Conservation (phyloP, 768 basidiomycete species). For the Mycena vulgaris region DNA sequence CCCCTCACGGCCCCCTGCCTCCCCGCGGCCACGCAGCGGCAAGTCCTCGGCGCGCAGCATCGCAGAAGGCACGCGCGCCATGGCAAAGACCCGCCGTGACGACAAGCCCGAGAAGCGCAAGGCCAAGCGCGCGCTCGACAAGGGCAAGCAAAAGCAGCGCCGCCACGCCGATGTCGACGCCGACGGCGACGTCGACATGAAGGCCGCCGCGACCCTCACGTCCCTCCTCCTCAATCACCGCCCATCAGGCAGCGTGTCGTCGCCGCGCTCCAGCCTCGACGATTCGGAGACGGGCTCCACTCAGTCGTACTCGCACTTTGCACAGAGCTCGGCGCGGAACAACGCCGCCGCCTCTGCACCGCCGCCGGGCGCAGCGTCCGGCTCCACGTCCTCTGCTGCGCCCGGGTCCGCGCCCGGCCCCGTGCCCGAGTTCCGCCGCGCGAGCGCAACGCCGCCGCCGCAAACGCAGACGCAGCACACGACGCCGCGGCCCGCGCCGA, state of each 20-base stretch:
- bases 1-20: constrained; percentile 61
- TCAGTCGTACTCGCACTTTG: constrained; percentile 75
- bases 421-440: constrained; percentile 56
- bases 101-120: constrained; percentile 59
- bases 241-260: constrained; percentile 74
- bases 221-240: constrained; percentile 77
- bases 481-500: constrained; percentile 69
- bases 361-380: constrained; percentile 54
- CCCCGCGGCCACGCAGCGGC: constrained; percentile 60
- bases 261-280: constrained; percentile 81
- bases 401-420: no score
- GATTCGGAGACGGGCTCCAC: constrained; percentile 77
- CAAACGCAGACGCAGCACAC: constrained; percentile 35
- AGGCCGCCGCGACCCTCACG: constrained; percentile 87
- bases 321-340: constrained; percentile 77
- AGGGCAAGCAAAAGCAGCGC: constrained; percentile 65
- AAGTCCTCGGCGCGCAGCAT: constrained; percentile 62
- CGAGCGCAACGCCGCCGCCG: constrained; percentile 43
- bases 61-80: constrained; percentile 64
- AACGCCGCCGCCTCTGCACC: constrained; percentile 22
- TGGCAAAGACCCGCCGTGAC: constrained; percentile 54
- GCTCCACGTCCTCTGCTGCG: no score
- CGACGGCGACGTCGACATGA: constrained; percentile 81
- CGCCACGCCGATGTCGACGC: constrained; percentile 53
- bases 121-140: constrained; percentile 58